Evolutionary conservation across 2,329 filamentous ascomycete genomes (phyloP).

Genomic region (Thielaviopsis punctulata): DNA sequence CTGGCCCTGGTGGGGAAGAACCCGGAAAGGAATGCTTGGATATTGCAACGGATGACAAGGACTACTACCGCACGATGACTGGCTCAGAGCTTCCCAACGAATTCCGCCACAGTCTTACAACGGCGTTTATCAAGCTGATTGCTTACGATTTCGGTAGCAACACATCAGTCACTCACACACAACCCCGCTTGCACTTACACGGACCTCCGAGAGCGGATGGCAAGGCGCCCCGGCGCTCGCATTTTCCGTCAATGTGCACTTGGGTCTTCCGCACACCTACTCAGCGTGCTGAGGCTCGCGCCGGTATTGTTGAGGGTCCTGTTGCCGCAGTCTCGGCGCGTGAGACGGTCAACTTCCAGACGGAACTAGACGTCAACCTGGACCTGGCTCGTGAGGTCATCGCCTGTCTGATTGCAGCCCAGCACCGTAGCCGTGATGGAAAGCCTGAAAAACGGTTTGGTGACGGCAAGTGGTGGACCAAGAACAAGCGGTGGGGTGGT

Average conservation of each 20-base stretch:
- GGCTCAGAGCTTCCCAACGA: conserved; percentile 42
- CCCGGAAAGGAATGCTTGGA: conserved; percentile 7
- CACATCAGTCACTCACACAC: conserved; percentile 35
- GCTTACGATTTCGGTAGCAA: conserved; percentile 51
- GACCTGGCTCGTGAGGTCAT: conserved; percentile 46
- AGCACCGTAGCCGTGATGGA: conserved; percentile 43
- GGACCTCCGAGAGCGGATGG: conserved; percentile 18
- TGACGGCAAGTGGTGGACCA: conserved; percentile 44
- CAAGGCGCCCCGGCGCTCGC: conserved; percentile 26
- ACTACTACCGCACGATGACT: conserved; percentile 28
- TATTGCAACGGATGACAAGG: conserved; percentile 6
- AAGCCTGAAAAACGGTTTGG: conserved; percentile 38
- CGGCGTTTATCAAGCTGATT: conserved; percentile 45
- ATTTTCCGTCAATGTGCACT: conserved; percentile 39
- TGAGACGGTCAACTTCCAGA: conserved; percentile 34
- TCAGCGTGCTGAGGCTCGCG: conserved; percentile 41
- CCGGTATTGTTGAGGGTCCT: conserved; percentile 43
- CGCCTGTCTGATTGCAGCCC: conserved; percentile 43
- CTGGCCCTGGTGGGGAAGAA: neutral
- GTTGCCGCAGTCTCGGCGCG: conserved; percentile 42
- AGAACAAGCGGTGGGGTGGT: conserved; percentile 43
- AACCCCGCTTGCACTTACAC: conserved; percentile 40
- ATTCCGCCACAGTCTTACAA: conserved; percentile 37
- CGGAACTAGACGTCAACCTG: conserved; percentile 38
- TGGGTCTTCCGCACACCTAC: conserved; percentile 43